Percentiles rank a stretch among this genome's conserved stretches.
Evolutionary conservation across 202 grass and related monocot species (phyloP).

Genomic region (Zizania palustris): DNA sequence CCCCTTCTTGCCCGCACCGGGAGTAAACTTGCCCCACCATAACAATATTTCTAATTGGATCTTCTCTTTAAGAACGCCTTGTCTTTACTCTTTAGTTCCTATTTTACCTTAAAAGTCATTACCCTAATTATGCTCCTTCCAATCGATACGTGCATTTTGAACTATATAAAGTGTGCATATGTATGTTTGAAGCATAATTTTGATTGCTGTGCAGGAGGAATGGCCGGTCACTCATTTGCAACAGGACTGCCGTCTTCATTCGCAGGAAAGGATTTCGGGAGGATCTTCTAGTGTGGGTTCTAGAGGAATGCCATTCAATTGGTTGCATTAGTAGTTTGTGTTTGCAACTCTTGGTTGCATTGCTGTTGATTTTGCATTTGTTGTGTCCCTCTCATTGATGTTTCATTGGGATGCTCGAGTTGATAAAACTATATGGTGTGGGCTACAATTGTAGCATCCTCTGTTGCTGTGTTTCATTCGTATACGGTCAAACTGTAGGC

Average conservation of each 20-base stretch:
- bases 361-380: slow-evolving; percentile 48
- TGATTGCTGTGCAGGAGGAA: slow-evolving; percentile 59
- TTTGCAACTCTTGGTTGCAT: slow-evolving; percentile 64
- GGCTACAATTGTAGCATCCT: slow-evolving; percentile 32
- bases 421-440: slow-evolving; percentile 41
- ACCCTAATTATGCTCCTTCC: too few relatives aligned
- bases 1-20: too few relatives aligned
- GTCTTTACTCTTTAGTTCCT: neutral
- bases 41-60: slow-evolving; percentile 14
- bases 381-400: slow-evolving; percentile 39
- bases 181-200: slow-evolving; percentile 33
- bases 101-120: too few relatives aligned
- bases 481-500: neutral
- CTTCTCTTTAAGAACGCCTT: slow-evolving; percentile 14
- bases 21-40: too few relatives aligned
- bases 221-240: slow-evolving; percentile 55
- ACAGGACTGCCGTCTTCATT: slow-evolving; percentile 58
- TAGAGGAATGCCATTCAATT: slow-evolving; percentile 56
- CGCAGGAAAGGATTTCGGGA: slow-evolving; percentile 76
- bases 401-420: neutral
- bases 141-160: neutral
- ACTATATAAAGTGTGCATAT: slow-evolving; percentile 4
- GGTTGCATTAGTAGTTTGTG: slow-evolving; percentile 50
- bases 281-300: slow-evolving; percentile 54
- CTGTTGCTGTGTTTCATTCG: slow-evolving; percentile 3